These are phyloP conservation scores for Tulasnella calospora DNA, from an alignment of 768 basidiomycete species.

Conservation along the genomic window DNA sequence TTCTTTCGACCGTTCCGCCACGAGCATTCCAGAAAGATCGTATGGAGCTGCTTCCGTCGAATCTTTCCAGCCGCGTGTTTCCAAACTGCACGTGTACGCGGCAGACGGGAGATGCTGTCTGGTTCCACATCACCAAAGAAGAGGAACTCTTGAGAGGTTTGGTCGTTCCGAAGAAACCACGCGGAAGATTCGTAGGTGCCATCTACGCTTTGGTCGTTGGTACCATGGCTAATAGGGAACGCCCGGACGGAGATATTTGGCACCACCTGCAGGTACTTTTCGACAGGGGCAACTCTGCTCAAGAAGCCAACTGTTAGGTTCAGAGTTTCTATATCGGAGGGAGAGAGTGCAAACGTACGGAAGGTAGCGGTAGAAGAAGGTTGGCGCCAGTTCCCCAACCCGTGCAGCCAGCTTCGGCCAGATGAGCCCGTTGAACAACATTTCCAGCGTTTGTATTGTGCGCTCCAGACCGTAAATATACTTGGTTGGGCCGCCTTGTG, in stretches of 20 bases:
- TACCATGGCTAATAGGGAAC: constrained; percentile 71
- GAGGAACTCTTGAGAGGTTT: constrained; percentile 62
- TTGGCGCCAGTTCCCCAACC: constrained; percentile 48
- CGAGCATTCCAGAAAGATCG: constrained; percentile 95
- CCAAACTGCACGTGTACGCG: constrained; percentile 72
- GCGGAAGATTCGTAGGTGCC: constrained; percentile 70
- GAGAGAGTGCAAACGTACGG: constrained; percentile 44
- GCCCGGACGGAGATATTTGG: constrained; percentile 57
- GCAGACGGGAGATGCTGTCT: constrained; percentile 59
- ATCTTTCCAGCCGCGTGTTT: constrained; percentile 72
- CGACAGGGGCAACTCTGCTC: constrained; percentile 49
- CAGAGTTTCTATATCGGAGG: background rate
- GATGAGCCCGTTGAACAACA: constrained; percentile 62
- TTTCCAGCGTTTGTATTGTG: constrained; percentile 63
- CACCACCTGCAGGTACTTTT: constrained; percentile 49
- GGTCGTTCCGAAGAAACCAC: constrained; percentile 69
- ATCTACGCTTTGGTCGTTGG: constrained; percentile 36
- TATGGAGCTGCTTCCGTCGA: constrained; percentile 53
- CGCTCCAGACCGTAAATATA: constrained; percentile 57
- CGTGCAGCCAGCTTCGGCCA: constrained; percentile 85
- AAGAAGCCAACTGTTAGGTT: constrained; percentile 24
- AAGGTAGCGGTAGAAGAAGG: constrained; percentile 57
- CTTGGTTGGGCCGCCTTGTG: constrained; percentile 56
- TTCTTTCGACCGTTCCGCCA: constrained; percentile 68
- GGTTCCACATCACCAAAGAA: constrained; percentile 96